A percentile compares a stretch with the other conserved stretches of the same genome.
These are phyloP conservation scores for Collariella sp. DNA, from an alignment of 495 filamentous ascomycete species.

Conservation along the genomic window DNA sequence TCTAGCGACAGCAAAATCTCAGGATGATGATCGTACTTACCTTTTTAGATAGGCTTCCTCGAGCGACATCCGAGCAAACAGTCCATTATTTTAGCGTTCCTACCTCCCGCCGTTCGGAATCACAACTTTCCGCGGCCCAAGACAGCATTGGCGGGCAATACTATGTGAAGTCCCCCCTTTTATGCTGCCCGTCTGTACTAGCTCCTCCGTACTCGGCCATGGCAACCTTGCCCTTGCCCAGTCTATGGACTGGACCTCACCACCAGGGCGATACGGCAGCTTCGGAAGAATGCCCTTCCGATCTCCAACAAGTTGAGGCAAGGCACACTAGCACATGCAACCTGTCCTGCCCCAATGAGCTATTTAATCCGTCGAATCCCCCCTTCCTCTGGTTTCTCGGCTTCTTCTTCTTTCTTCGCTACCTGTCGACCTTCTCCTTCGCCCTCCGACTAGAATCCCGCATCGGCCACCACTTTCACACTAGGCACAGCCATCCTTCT, in stretches of 20 bases:
- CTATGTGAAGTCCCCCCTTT: background rate
- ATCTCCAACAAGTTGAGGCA: constrained; percentile 2
- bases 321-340: background rate
- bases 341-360: background rate
- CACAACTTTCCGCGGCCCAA: background rate
- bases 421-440: background rate
- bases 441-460: background rate
- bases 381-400: background rate
- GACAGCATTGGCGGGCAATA: background rate
- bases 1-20: background rate
- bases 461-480: too few relatives aligned
- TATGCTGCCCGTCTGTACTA: background rate
- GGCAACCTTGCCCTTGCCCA: background rate
- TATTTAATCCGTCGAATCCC: background rate
- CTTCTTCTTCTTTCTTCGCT: background rate
- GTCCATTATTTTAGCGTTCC: background rate
- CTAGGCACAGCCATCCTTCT: background rate
- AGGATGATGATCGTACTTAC: background rate
- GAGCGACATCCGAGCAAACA: background rate
- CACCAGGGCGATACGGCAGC: background rate
- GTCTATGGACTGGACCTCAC: background rate
- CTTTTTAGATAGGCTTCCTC: background rate
- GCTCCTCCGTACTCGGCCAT: background rate
- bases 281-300: background rate
- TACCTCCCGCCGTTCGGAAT: background rate